Evolutionary conservation across 352 stramenopile species (phyloP), one percentile per base, ranked within the genome.

Genomic region (Chrysophaeum taylorii): DNA sequence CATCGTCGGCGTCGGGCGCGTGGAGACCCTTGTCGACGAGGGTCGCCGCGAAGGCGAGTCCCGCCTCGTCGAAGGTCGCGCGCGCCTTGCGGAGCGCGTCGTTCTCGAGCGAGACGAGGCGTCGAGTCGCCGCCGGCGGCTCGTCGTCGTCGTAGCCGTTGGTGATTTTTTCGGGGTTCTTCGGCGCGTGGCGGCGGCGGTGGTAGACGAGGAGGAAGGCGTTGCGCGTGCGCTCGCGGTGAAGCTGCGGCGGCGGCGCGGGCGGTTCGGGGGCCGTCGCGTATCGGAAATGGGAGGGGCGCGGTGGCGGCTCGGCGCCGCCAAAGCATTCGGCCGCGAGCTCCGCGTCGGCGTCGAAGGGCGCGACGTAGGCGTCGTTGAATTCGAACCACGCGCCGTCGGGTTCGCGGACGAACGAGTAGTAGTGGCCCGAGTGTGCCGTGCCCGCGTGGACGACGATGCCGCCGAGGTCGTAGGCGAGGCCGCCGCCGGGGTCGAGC

Each of bases 381-480:
- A 95, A 95, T 69, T 94, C 87, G 12, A 93, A 80, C 91, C 91
- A 96, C 75, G 62, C 23, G 33, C 72, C 36, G 9, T 76, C 50
- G 38, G 86, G 79, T 50, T 96, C 87, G 35, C 89, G 86, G 52
- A 96, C 89, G 77, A 93, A 96, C 27, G 85, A 94, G 74, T 96
- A 97, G 73, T 97, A 97, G 80, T 97, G 91, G 0, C 91, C 91
- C 60, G 84, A 92, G 64, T 96, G 87, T 0, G 87, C 83, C 25
- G 88, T 95, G 0, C 91, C 91, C 0, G 84, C 93, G 74, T 97
- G 91, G 2, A 97, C 89, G 23, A 96, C 87, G 21, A 96, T 82
- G 12, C 91, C 91, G 5, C 88, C 82, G 7, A 96, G 83, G 27
- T 94, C 82, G 70, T 96, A 96, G 79, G 45, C 35, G 42, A 41